Percentiles rank a stretch among this genome's conserved stretches.
Conservation (phyloP, 1,284 basidiomycete species). For the Mycena citricolor region DNA sequence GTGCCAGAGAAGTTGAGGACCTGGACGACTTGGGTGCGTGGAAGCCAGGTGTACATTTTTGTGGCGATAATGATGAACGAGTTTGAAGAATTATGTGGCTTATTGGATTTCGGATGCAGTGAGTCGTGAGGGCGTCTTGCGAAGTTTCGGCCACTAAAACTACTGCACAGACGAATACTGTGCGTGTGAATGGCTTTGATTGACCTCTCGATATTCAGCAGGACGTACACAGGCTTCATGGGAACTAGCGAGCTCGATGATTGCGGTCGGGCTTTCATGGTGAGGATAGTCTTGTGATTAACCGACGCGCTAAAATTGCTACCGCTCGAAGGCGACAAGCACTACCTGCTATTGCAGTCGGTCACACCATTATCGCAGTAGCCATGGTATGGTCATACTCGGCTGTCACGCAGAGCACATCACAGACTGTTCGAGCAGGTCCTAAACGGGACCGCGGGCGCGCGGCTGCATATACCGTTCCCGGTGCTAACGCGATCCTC, state of each 20-base stretch:
- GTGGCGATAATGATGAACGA: too few species aligned
- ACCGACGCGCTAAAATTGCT: not conserved
- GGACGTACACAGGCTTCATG: slow-evolving; percentile 33
- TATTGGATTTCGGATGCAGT: slow-evolving; percentile 68
- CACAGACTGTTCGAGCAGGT: too few species aligned
- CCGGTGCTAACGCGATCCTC: slow-evolving; percentile 69
- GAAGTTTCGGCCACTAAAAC: not conserved
- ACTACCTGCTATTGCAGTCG: slow-evolving; percentile 61
- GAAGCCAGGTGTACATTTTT: too few species aligned
- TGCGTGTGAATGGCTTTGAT: not conserved
- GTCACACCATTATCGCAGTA: slow-evolving; percentile 55
- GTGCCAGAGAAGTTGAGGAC: slow-evolving; percentile 57
- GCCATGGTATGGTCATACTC: slow-evolving; percentile 11
- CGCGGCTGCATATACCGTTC: slow-evolving; percentile 59
- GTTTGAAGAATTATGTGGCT: slow-evolving; percentile 47
- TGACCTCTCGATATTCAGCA: not conserved
- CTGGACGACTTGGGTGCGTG: slow-evolving; percentile 49
- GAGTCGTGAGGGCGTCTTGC: not conserved
- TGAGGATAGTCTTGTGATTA: slow-evolving; percentile 21
- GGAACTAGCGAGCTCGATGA: slow-evolving; percentile 59
- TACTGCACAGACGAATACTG: slow-evolving; percentile 14
- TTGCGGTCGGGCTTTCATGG: slow-evolving; percentile 68
- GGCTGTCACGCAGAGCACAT: too few species aligned
- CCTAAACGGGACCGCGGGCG: slow-evolving; percentile 71
- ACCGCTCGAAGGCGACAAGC: slow-evolving; percentile 53